Evolutionary conservation across 129 eudicot species (phyloP), one percentile per base, ranked within the genome.

Genomic region (Flaveria brownii): DNA sequence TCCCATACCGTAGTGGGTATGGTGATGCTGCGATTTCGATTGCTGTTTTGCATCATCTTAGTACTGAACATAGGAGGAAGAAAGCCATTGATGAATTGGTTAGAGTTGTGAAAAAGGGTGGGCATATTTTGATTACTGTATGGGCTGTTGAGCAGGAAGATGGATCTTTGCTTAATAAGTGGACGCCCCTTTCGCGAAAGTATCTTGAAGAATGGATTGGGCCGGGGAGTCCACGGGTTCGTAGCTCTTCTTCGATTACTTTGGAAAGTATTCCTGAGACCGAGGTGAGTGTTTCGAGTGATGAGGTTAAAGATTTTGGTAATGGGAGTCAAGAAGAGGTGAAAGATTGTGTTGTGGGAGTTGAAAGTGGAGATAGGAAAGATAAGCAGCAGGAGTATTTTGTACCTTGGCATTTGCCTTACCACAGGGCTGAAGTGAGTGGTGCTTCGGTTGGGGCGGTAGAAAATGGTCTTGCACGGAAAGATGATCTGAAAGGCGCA

Each of bases 71-170:
- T 62, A 84, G 98, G 82, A 87, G 98, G 76, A 94, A 71, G 74
- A 89, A 86, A 82, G 98, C 98, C 1, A 85, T 91, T 23, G 92
- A 94, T 23, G 98, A 94, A 62, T 77, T 94, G 45, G 81, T 94
- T 74, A 82, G 98, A 39, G 85, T 86, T 70, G 97, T 91, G 17
- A 94, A 82, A 54, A 85, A 73, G 17, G 96, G 98, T 13, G 98
- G 98, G 10, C 84, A 59, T 43, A 92, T 94, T 52, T 79, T 94
- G 74, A 94, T 94, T n/a, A 94, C 98, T 1, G 98, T 94, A 62
- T 94, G 97, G 98, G 98, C 98, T 66, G 88, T 89, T 71, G 98
- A 94, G 56, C 98, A 94, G 74, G 98, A 94, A 76, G 96, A 94
- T 75, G 71, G 77, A 25, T 70, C 91, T 17, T 82, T 94, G 62